Conservation (phyloP, 2,329 filamentous ascomycete genomes). For the Boeremia lycopersici region DNA sequence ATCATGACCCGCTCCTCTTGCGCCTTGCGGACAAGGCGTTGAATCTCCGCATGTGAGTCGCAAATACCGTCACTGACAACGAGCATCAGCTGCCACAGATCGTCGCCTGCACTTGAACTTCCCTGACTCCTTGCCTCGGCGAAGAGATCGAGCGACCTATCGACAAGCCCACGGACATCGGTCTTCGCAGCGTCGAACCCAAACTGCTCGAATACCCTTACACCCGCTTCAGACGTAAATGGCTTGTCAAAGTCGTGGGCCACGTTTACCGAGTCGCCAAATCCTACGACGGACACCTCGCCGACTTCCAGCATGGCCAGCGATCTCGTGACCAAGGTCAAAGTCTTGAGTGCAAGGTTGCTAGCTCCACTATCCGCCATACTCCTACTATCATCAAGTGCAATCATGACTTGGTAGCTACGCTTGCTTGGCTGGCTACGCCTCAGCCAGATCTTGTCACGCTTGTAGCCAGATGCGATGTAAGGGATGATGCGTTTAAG, state of each 20-base stretch:
- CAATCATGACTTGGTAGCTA: constrained; percentile 95
- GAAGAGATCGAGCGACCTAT: constrained; percentile 80
- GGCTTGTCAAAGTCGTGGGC: constrained; percentile 85
- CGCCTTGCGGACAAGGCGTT: constrained; percentile 81
- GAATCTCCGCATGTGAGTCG: constrained; percentile 83
- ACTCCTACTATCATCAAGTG: constrained; percentile 91
- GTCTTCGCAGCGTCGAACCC: constrained; percentile 85
- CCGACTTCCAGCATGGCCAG: constrained; percentile 93
- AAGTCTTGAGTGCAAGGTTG: constrained; percentile 86
- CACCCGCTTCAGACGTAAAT: constrained; percentile 80
- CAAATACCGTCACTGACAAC: constrained; percentile 95
- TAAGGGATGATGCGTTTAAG: constrained; percentile 99
- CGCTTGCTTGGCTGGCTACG: constrained; percentile 89
- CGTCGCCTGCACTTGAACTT: constrained; percentile 56
- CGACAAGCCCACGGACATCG: constrained; percentile 79
- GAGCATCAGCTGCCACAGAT: constrained; percentile 94
- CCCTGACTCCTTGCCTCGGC: constrained; percentile 71
- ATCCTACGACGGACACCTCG: constrained; percentile 88
- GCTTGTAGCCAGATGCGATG: constrained; percentile 96
- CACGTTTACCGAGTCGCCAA: constrained; percentile 81
- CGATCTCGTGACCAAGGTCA: constrained; percentile 86
- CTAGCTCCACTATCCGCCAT: constrained; percentile 86
- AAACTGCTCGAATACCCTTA: constrained; percentile 83
- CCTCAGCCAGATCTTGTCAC: constrained; percentile 99
- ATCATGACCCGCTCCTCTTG: constrained; percentile 96